A percentile compares a stretch with the other conserved stretches of the same genome.
Conservation (phyloP, 2,329 filamentous ascomycete species). For the Ceratocystis ficicola region DNA sequence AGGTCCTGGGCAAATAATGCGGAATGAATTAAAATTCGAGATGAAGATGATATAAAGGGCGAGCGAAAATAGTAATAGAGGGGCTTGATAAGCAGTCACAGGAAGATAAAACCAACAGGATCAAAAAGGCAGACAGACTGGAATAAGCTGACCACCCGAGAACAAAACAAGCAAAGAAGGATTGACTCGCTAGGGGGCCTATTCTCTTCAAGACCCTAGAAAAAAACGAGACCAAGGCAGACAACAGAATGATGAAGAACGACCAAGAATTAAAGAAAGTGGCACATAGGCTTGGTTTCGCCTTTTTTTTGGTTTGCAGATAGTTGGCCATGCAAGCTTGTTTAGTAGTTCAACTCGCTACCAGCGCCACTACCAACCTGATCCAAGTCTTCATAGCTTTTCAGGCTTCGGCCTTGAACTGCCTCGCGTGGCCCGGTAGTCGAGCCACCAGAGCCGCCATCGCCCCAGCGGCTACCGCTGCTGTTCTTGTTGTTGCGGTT, state of each 20-base stretch:
- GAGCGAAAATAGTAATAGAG: neutral
- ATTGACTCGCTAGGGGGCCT: neutral
- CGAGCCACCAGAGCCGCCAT: slow-evolving; percentile 59
- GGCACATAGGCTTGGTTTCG: neutral
- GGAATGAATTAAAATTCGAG: neutral
- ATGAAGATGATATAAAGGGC: neutral
- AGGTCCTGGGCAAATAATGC: neutral
- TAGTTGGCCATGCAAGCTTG: slow-evolving; percentile 15
- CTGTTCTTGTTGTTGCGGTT: slow-evolving; percentile 39
- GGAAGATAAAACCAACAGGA: neutral
- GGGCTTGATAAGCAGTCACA: neutral
- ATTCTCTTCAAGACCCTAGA: neutral
- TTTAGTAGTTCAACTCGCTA: slow-evolving; percentile 76
- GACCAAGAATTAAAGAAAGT: neutral
- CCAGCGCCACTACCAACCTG: slow-evolving; percentile 62
- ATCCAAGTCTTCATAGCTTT: slow-evolving; percentile 96
- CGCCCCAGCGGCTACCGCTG: slow-evolving; percentile 50
- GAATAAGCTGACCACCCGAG: neutral
- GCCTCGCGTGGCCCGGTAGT: slow-evolving; percentile 80
- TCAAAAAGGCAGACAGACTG: neutral
- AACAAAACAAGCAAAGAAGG: neutral
- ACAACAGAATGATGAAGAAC: neutral
- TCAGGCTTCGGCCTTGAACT: slow-evolving; percentile 80
- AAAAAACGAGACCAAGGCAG: neutral
- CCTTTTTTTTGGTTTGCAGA: neutral